These are phyloP conservation scores for Alloteropsis angusta DNA, from an alignment of 202 grass and related monocot species.

Conservation along the genomic window DNA sequence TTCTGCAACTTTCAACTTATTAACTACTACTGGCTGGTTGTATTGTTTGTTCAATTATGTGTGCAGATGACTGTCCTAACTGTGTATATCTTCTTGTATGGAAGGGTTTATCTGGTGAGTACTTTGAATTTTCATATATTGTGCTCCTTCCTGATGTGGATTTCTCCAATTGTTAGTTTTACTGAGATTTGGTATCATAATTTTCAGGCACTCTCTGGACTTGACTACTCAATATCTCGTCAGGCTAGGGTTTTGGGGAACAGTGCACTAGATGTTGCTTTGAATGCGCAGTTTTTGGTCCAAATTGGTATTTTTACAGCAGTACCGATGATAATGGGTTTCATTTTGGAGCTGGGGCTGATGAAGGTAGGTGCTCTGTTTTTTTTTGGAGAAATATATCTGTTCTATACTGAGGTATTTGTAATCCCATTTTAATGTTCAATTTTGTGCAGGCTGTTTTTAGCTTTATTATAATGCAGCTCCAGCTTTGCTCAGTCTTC, in stretches of 20 bases:
- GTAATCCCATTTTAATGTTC: slow-evolving; percentile 7
- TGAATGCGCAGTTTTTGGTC: slow-evolving; percentile 92
- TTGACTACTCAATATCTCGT: slow-evolving; percentile 66
- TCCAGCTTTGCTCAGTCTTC: slow-evolving; percentile 90
- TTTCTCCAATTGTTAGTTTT: slow-evolving; percentile 2
- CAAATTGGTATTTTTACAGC: slow-evolving; percentile 97
- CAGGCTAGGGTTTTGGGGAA: slow-evolving; percentile 60
- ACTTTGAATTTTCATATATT: neutral
- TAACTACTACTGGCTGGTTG: neutral
- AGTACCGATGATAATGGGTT: slow-evolving; percentile 92
- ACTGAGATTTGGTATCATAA: slow-evolving; percentile 5
- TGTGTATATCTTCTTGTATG: slow-evolving; percentile 90
- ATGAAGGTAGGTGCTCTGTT: slow-evolving; percentile 47
- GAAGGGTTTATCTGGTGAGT: slow-evolving; percentile 82
- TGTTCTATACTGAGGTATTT: slow-evolving; percentile 7
- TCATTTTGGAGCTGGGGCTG: slow-evolving; percentile 78
- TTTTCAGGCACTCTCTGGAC: slow-evolving; percentile 88
- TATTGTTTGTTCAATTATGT: slow-evolving; percentile 19
- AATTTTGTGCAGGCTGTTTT: slow-evolving; percentile 60
- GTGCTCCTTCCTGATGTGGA: slow-evolving; percentile 3
- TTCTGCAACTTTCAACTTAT: neutral
- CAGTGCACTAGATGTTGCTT: slow-evolving; percentile 77
- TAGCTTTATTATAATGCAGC: slow-evolving; percentile 90
- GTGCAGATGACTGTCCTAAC: slow-evolving; percentile 90
- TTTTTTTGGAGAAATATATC: neutral